Evolutionary conservation across 2,329 filamentous ascomycete species (phyloP).

Genomic region (Penicillium sp.): DNA sequence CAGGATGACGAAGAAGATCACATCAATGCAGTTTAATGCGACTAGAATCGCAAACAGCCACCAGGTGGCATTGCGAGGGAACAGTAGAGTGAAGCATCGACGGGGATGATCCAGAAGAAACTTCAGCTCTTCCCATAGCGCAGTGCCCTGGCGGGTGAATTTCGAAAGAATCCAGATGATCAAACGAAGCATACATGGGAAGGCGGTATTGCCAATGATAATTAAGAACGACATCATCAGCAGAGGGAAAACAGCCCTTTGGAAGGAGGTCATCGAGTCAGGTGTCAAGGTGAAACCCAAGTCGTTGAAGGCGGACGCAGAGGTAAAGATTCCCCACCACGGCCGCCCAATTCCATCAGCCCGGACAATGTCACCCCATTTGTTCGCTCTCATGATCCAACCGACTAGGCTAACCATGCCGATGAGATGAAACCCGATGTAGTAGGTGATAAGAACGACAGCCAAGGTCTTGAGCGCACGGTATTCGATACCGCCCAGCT

Average conservation of each 20-base stretch:
- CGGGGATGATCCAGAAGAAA: constrained; percentile 91
- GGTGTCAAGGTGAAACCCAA: constrained; percentile 87
- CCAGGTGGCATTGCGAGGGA: constrained; percentile 85
- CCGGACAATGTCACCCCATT: constrained; percentile 59
- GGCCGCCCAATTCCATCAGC: constrained; percentile 53
- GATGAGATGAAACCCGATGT: constrained; percentile 70
- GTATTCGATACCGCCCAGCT: constrained; percentile 93
- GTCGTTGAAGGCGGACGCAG: constrained; percentile 85
- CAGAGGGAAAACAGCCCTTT: constrained; percentile 64
- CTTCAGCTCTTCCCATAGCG: constrained; percentile 76
- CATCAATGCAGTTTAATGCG: constrained; percentile 69
- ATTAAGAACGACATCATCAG: constrained; percentile 76
- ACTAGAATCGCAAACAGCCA: constrained; percentile 86
- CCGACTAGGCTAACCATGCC: constrained; percentile 65
- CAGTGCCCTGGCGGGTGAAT: constrained; percentile 55
- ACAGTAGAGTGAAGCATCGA: constrained; percentile 89
- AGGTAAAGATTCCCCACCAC: constrained; percentile 90
- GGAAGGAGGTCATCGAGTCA: constrained; percentile 88
- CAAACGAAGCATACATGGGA: constrained; percentile 87
- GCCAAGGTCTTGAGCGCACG: constrained; percentile 79
- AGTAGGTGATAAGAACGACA: constrained; percentile 68
- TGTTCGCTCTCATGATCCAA: constrained; percentile 62
- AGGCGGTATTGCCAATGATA: constrained; percentile 88
- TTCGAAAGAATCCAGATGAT: constrained; percentile 76
- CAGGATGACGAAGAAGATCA: constrained; percentile 85